A percentile compares a stretch with the other conserved stretches of the same genome.
phyloP scores from a whole-genome alignment of 2,329 filamentous ascomycete genomes.

The Uncinocarpus reesii region DNA sequence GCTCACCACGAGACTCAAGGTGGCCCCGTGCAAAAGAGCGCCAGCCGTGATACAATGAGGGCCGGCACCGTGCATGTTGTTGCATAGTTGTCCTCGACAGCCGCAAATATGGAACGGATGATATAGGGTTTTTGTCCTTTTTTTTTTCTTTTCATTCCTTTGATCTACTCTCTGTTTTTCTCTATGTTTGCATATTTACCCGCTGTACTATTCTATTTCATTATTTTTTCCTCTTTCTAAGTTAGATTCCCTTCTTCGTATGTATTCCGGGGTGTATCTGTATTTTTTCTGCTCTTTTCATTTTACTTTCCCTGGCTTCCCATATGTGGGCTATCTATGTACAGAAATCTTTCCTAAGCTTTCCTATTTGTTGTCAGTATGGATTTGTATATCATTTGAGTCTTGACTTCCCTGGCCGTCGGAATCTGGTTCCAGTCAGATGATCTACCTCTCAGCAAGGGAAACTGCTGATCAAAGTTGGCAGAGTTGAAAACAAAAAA shows the following conservation, averaged over 20 bases:
- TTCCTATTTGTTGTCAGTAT: neutral
- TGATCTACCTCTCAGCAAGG: too few species aligned
- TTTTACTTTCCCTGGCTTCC: neutral
- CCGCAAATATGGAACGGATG: neutral
- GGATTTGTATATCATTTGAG: neutral
- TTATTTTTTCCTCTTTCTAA: neutral
- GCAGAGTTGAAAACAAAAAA: too few species aligned
- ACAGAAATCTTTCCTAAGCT: neutral
- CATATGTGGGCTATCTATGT: neutral
- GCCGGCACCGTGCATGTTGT: constrained; percentile 8
- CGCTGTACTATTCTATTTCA: neutral
- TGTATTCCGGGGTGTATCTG: constrained; percentile 3
- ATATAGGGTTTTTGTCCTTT: neutral
- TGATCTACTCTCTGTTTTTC: too few species aligned
- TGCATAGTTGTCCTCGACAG: neutral
- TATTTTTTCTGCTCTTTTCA: neutral
- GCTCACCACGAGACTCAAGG: constrained; percentile 24
- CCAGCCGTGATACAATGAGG: constrained; percentile 9
- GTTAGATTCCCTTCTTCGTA: constrained; percentile 8
- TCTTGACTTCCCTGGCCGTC: too few species aligned
- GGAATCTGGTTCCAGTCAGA: too few species aligned
- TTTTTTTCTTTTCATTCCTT: neutral
- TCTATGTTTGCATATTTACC: neutral
- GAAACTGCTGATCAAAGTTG: too few species aligned
- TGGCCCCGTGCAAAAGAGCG: neutral